Percentiles rank a stretch among this genome's conserved stretches.
Conservation (phyloP, 371 early-diverging fungal genomes). For the Dichotomocladium elegans region DNA sequence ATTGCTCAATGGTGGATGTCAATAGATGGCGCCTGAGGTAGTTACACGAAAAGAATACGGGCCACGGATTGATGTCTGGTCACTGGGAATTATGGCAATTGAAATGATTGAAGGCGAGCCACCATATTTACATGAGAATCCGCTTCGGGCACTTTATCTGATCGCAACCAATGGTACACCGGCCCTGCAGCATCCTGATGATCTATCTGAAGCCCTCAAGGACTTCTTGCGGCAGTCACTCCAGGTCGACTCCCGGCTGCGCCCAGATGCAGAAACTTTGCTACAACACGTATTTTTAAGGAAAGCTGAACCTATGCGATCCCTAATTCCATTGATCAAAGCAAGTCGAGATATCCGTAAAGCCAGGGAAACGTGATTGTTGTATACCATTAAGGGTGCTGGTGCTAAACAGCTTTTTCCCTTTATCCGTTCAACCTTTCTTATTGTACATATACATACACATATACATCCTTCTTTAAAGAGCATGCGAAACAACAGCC, state of each 20-base stretch:
- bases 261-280: slow-evolving; percentile 80
- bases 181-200: slow-evolving; percentile 84
- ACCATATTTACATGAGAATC: slow-evolving; percentile 96
- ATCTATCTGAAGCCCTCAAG: slow-evolving; percentile 69
- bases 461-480: not conserved
- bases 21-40: slow-evolving; percentile 92
- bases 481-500: no score
- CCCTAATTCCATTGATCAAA: slow-evolving; percentile 82
- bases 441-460: slow-evolving; percentile 1
- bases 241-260: slow-evolving; percentile 79
- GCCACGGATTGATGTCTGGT: slow-evolving; percentile 96
- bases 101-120: slow-evolving; percentile 94
- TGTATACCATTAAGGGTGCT: no score
- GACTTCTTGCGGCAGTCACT: slow-evolving; percentile 83
- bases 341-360: slow-evolving; percentile 12
- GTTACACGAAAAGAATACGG: slow-evolving; percentile 94
- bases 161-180: slow-evolving; percentile 98
- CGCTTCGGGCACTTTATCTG: slow-evolving; percentile 86
- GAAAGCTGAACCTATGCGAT: slow-evolving; percentile 81
- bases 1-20: not conserved
- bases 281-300: slow-evolving; percentile 84
- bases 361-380: slow-evolving; percentile 3
- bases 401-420: no score
- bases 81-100: slow-evolving; percentile 93
- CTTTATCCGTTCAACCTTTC: no score